phyloP scores from a whole-genome alignment of 345 rosid genomes.

The Streptanthus diversifolius region DNA sequence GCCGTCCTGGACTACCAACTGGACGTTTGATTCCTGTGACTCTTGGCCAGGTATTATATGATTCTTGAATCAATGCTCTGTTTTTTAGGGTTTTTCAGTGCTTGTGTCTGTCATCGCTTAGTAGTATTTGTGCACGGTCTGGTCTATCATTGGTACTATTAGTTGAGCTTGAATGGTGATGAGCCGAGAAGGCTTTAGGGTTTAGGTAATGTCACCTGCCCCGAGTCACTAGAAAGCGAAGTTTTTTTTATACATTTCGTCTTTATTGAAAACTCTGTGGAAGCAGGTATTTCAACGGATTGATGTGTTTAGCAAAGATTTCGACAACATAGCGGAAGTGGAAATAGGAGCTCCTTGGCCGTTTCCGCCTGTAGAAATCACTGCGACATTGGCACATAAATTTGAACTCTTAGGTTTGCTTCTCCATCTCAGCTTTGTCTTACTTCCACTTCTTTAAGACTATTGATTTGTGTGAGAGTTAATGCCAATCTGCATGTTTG shows the following conservation, averaged over 20 bases:
- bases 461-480: background rate
- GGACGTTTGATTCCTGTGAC: conserved; percentile 85
- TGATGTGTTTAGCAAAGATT: conserved; percentile 77
- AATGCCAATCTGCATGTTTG: background rate
- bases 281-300: conserved; percentile 86
- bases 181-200: no score
- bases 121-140: background rate
- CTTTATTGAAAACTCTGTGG: no score
- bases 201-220: no score
- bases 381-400: conserved; percentile 86
- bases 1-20: conserved; percentile 89
- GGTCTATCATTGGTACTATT: background rate
- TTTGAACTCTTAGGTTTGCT: conserved; percentile 72
- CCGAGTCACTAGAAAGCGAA: no score
- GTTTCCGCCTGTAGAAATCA: conserved; percentile 60
- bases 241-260: no score
- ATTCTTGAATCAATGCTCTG: background rate
- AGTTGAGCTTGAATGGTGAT: no score
- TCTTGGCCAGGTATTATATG: conserved; percentile 65
- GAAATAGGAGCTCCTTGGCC: conserved; percentile 94
- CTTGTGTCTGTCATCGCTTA: background rate
- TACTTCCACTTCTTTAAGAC: background rate
- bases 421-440: background rate
- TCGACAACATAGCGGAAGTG: conserved; percentile 83
- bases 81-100: background rate